phyloP scores from a whole-genome alignment of 1,284 basidiomycete species.

The Bjerkandera adusta region DNA sequence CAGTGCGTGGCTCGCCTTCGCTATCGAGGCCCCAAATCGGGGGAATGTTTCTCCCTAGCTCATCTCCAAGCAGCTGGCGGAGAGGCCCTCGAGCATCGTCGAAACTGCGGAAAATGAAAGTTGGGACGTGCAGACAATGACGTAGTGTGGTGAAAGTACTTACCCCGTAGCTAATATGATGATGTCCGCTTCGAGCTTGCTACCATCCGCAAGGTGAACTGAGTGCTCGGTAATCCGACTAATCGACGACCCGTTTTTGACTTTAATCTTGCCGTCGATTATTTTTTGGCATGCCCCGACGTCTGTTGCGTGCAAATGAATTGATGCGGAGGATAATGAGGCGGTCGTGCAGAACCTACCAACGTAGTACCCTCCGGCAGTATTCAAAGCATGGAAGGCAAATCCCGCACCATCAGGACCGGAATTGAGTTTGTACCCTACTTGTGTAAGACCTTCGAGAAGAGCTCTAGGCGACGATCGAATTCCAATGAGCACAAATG shows the following conservation, averaged over 20 bases:
- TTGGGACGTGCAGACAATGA: neutral
- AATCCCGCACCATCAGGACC: conserved; percentile 38
- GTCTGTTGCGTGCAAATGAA: conserved; percentile 11
- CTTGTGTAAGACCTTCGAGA: conserved; percentile 39
- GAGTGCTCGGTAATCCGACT: conserved; percentile 19
- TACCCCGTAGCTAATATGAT: conserved; percentile 30
- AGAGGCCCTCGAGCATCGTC: conserved; percentile 35
- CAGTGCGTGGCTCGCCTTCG: conserved; percentile 23
- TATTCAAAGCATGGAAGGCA: conserved; percentile 30
- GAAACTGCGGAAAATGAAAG: neutral
- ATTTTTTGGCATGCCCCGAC: conserved; percentile 14
- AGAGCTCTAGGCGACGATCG: conserved; percentile 25
- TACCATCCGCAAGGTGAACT: conserved; percentile 25
- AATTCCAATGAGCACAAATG: neutral
- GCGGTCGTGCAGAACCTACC: conserved; percentile 18
- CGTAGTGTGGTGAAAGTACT: too few species aligned
- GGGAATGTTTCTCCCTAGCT: conserved; percentile 8
- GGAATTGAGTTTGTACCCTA: conserved; percentile 41
- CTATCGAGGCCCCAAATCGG: conserved; percentile 17
- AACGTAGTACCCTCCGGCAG: conserved; percentile 46
- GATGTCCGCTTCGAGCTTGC: conserved; percentile 24
- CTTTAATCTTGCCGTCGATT: conserved; percentile 21
- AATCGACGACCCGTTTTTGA: conserved; percentile 15
- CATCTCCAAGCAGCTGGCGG: conserved; percentile 29
- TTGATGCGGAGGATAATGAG: neutral